Evolutionary conservation across 169 alveolate genomes (phyloP), one percentile per base, ranked within the genome.

Genomic region (Plasmodium sp.): DNA sequence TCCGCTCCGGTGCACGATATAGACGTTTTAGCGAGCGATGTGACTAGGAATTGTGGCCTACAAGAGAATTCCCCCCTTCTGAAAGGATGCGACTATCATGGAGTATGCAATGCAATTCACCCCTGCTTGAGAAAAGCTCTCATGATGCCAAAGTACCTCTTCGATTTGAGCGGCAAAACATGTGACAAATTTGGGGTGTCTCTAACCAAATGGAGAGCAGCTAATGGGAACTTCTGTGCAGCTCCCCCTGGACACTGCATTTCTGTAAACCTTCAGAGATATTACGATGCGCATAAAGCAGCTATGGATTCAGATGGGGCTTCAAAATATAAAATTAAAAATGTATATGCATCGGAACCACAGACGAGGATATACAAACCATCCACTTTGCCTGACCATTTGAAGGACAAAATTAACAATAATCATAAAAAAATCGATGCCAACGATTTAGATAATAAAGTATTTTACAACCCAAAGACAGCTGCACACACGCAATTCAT

Each of bases 111-210:
- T 39, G 45, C 10, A 62, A 90, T 90, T 27, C 94, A 90, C 62
- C 94, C 94, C 3, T 90, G 94, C 27, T 80, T 90, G 83, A 31
- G 82, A 80, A 79, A 90, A 80, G 94, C 94, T 41, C 22, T 90
- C 36, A 90, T 90, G 94, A 12, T 90, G 72, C 90, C 94, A 22
- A 79, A 90, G 51, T 62, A 90, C 80, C 83, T 80, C 22, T 90
- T 90, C 83, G 94, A 90, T 62, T 90, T 90, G 73, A 90, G 94
- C 80, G 94, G 94, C 18, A 79, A 80, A 43, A 90, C 94, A 34
- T 90, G 94, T 80, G 74, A 81, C 27, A 90, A 90, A 34, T 90
- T 90, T 67, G 94, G 94, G 7, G 94, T 90, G 73, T 90, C 94
- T 22, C 72, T 90, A 62, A 79, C 41, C 14, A 90, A 45, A 56